Evolutionary conservation across 768 basidiomycete species (phyloP).

Genomic region (Lyophyllum shimeji): DNA sequence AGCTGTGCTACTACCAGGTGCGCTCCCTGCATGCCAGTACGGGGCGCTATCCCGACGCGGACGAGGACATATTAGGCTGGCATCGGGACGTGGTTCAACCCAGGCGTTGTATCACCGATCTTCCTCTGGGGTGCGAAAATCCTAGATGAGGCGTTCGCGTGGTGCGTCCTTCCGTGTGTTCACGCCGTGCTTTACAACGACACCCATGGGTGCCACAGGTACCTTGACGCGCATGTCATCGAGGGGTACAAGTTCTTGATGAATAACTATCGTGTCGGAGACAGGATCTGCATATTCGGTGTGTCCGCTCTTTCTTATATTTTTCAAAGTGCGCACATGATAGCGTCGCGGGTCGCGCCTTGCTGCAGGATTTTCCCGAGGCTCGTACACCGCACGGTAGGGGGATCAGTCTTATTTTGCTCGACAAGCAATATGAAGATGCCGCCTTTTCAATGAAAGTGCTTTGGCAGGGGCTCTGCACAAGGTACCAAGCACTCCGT

Average conservation of each 20-base stretch:
- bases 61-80: slow-evolving; percentile 32
- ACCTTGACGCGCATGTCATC: slow-evolving; percentile 68
- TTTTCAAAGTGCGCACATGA: not conserved
- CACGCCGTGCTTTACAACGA: not conserved
- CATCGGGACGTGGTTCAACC: slow-evolving; percentile 52
- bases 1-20: slow-evolving; percentile 57
- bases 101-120: slow-evolving; percentile 65
- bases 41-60: not conserved
- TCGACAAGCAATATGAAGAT: not conserved
- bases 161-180: slow-evolving; percentile 39
- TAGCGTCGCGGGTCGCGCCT: not conserved
- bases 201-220: slow-evolving; percentile 39
- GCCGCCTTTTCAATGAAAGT: slow-evolving; percentile 31
- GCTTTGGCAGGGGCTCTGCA: slow-evolving; percentile 75
- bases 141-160: slow-evolving; percentile 70
- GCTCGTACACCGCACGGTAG: slow-evolving; percentile 43
- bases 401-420: not conserved
- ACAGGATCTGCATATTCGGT: slow-evolving; percentile 77
- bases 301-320: slow-evolving; percentile 16
- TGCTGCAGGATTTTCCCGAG: slow-evolving; percentile 71
- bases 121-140: slow-evolving; percentile 59
- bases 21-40: slow-evolving; percentile 20
- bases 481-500: slow-evolving; percentile 43
- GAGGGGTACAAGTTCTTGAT: slow-evolving; percentile 78
- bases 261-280: slow-evolving; percentile 73